Percentiles rank a stretch among this genome's conserved stretches.
phyloP scores from a whole-genome alignment of 768 basidiomycete species.

The Tricholoma terreum region DNA sequence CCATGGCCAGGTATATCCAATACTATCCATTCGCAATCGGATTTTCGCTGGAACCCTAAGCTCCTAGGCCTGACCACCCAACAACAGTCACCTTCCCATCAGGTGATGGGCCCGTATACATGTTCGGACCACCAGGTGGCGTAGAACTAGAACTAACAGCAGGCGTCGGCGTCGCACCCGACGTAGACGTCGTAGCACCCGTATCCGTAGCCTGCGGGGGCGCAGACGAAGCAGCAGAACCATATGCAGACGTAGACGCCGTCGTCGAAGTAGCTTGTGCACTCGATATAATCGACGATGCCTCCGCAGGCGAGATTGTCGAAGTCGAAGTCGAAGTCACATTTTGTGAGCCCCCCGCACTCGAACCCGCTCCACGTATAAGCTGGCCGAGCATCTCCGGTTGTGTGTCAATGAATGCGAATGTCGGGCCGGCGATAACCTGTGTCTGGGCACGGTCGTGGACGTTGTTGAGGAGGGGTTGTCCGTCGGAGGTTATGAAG shows the following conservation, averaged over 20 bases:
- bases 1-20: not conserved
- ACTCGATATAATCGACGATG: slow-evolving; percentile 18
- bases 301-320: slow-evolving; percentile 21
- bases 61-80: slow-evolving; percentile 38
- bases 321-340: slow-evolving; percentile 5
- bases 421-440: slow-evolving; percentile 68
- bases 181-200: not conserved
- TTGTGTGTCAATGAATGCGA: slow-evolving; percentile 63
- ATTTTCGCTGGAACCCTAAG: not conserved
- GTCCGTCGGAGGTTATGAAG: slow-evolving; percentile 60
- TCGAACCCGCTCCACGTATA: slow-evolving; percentile 32
- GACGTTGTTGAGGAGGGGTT: slow-evolving; percentile 64
- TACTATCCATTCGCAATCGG: too few species aligned
- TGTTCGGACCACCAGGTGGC: slow-evolving; percentile 34
- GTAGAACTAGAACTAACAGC: slow-evolving; percentile 8
- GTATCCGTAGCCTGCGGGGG: not conserved
- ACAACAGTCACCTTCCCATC: slow-evolving; percentile 43
- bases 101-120: slow-evolving; percentile 37
- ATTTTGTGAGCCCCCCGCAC: not conserved
- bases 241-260: slow-evolving; percentile 17
- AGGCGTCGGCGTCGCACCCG: slow-evolving; percentile 14
- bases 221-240: slow-evolving; percentile 19
- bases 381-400: slow-evolving; percentile 51
- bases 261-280: slow-evolving; percentile 17
- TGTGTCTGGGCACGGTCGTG: slow-evolving; percentile 49